Evolutionary conservation across 2,329 filamentous ascomycete genomes (phyloP), one percentile per base, ranked within the genome.

Genomic region (Aspergillus ibericus): DNA sequence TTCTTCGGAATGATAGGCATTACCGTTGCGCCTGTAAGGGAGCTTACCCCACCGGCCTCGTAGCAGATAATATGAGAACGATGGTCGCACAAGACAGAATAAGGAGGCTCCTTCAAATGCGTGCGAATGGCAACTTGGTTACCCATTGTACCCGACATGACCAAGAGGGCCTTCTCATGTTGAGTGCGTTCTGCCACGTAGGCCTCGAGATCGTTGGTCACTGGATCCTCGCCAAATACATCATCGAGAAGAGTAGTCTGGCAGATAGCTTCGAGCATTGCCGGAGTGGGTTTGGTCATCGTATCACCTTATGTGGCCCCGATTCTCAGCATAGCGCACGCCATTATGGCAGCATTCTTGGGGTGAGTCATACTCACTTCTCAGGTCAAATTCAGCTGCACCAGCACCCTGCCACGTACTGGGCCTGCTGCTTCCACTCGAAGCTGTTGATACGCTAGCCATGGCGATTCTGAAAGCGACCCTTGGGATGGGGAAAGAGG

Each of bases 141-240:
- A 40, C 92, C 92, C 92, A 96, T 96, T 4, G 93, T 96, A 3
- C 93, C 93, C 0, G 91, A 95, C 59, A 96, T 82, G 56, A 96
- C 91, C 55, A 96, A 87, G 4, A 97, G 81, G 0, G 85, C 89
- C 7, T 86, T 86, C 68, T 92, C 88, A 67, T 96, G 92, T 65
- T 86, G 86, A 0, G 91, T 85, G 3, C 96, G 82, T 32, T 82
- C 72, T 16, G 92, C 91, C 46, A 96, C 82, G 72, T 90, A 88
- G 47, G 82, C 77, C 74, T 97, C 90, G 40, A 98, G 85, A 22
- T 84, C 82, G 52, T 83, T 86, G 1, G 93, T 97, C 0, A 89
- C 92, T 0, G 85, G 80, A 68, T 96, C 92, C 75, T 96, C 92
- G 62, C 82, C 79, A 72, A 89, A 91, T 65, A 96, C 91, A 74